phyloP scores from a whole-genome alignment of 108 stramenopile genomes.

The Pseudonitzschia multiseries region DNA sequence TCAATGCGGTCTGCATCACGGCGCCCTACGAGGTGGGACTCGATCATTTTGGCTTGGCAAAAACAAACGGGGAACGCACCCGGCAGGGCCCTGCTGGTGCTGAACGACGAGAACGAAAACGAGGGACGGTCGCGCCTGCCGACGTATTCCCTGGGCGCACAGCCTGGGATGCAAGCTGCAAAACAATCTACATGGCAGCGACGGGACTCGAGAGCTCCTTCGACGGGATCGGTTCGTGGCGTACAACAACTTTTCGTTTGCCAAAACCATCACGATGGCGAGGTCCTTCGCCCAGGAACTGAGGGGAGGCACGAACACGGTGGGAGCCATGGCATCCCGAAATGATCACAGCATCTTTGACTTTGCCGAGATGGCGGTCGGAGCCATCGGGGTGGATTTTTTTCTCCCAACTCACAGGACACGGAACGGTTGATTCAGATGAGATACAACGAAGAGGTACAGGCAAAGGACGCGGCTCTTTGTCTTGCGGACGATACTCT shows the following conservation, averaged over 20 bases:
- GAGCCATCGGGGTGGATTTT: slow-evolving; percentile 80
- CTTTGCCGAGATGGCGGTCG: slow-evolving; percentile 69
- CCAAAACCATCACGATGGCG: slow-evolving; percentile 64
- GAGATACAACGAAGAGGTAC: slow-evolving; percentile 55
- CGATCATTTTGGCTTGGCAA: slow-evolving; percentile 77
- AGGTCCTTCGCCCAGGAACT: slow-evolving; percentile 66
- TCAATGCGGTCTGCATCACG: slow-evolving; percentile 72
- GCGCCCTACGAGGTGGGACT: slow-evolving; percentile 72
- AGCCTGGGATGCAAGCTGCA: slow-evolving; percentile 72
- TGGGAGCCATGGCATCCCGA: slow-evolving; percentile 22
- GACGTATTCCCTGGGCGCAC: slow-evolving; percentile 63
- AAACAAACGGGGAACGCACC: slow-evolving; percentile 53
- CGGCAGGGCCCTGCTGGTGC: slow-evolving; percentile 57
- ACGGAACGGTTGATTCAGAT: slow-evolving; percentile 59
- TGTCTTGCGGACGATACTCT: slow-evolving; percentile 70
- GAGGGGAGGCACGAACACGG: slow-evolving; percentile 8
- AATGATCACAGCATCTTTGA: slow-evolving; percentile 55
- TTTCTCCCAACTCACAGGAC: slow-evolving; percentile 59
- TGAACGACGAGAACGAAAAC: slow-evolving; percentile 54
- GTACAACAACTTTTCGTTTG: slow-evolving; percentile 82
- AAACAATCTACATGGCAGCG: slow-evolving; percentile 70
- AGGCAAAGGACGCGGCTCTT: slow-evolving; percentile 70
- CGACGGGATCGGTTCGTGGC: slow-evolving; percentile 76
- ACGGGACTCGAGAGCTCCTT: slow-evolving; percentile 49
- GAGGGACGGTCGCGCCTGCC: slow-evolving; percentile 39